Evolutionary conservation across 177 flowering plant species (phyloP).

Genomic region (Vitis hybrid): DNA sequence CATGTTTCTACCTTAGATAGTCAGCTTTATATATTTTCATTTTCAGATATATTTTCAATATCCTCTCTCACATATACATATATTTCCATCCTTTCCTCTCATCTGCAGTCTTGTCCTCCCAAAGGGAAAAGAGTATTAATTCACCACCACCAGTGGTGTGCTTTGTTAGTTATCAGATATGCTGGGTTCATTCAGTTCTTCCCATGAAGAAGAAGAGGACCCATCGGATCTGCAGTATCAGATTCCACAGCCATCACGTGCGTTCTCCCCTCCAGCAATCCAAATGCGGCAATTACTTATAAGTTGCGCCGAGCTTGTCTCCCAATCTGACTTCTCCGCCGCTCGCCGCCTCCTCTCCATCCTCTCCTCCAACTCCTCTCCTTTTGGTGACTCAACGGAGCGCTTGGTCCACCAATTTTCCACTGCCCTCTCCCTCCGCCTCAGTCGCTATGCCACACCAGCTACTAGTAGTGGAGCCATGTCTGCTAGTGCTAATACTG

Average conservation of each 20-base stretch:
- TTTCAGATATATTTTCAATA: too few species aligned
- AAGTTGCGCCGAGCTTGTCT: conserved; percentile 67
- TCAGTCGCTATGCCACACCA: conserved; percentile 26
- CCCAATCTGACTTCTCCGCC: conserved; percentile 57
- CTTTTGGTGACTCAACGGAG: conserved; percentile 77
- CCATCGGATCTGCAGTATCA: conserved; percentile 15
- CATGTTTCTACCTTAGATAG: background rate
- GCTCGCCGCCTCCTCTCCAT: conserved; percentile 64
- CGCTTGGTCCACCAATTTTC: conserved; percentile 64
- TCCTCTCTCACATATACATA: background rate
- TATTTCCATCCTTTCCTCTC: background rate
- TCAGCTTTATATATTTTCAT: background rate
- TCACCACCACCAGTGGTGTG: background rate
- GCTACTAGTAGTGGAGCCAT: background rate
- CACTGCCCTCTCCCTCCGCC: conserved; percentile 60
- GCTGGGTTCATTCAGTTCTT: conserved; percentile 15
- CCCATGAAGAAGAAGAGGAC: conserved; percentile 18
- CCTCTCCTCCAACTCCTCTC: conserved; percentile 59
- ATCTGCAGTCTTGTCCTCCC: too few species aligned
- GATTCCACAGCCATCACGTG: conserved; percentile 3
- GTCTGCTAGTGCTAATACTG: background rate
- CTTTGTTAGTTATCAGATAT: background rate
- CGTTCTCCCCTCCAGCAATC: conserved; percentile 24
- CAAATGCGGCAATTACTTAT: conserved; percentile 68
- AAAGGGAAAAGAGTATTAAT: background rate